A percentile compares a stretch with the other conserved stretches of the same genome.
Evolutionary conservation across 2,329 filamentous ascomycete species (phyloP).

Genomic region (Neoarthrinium moseri): DNA sequence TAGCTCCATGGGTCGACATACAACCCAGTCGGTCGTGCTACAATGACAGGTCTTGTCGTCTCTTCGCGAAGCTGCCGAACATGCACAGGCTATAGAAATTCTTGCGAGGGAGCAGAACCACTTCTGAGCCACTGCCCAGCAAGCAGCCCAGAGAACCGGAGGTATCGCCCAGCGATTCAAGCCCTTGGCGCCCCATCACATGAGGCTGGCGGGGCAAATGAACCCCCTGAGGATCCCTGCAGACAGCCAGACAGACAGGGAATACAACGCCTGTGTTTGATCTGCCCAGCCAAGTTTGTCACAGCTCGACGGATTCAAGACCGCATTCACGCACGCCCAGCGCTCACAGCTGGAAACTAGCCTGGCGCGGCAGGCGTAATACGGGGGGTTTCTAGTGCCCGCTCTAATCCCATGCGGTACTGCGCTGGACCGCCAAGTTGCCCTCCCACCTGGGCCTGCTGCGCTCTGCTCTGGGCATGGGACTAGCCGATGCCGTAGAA

Average conservation of each 20-base stretch:
- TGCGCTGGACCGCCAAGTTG: too few species aligned
- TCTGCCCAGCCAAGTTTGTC: conserved; percentile 8
- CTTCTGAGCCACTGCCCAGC: too few species aligned
- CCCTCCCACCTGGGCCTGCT: background rate
- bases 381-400: too few species aligned
- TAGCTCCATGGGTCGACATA: too few species aligned
- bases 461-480: background rate
- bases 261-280: conserved; percentile 5
- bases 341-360: background rate
- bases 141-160: background rate
- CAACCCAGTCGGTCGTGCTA: too few species aligned
- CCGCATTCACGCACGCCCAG: background rate
- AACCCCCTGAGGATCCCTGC: conserved; percentile 9
- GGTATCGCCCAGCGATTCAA: background rate
- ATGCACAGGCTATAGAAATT: too few species aligned
- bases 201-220: conserved; percentile 1
- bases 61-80: too few species aligned
- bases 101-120: background rate
- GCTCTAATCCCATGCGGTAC: too few species aligned
- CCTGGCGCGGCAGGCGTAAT: too few species aligned
- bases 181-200: conserved; percentile 4
- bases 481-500: background rate
- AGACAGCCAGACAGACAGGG: background rate
- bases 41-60: too few species aligned
- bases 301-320: conserved; percentile 5